These are phyloP conservation scores for Neurospora terricola DNA, from an alignment of 495 filamentous ascomycete genomes.

Conservation along the genomic window DNA sequence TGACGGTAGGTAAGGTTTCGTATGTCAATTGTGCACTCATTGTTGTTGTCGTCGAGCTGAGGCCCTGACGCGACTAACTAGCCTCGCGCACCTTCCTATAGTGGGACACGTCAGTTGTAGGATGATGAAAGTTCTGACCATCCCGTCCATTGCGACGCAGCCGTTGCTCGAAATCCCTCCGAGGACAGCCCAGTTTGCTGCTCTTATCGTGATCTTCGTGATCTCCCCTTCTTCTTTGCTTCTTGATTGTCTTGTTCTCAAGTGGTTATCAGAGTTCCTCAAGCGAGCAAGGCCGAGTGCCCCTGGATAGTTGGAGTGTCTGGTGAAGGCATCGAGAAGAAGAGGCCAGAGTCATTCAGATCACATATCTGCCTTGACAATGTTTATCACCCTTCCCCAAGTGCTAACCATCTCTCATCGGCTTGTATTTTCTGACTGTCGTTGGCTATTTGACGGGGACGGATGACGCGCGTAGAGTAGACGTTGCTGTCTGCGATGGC, in stretches of 20 bases:
- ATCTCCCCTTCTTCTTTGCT: too few relatives aligned
- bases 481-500: background rate
- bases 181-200: background rate
- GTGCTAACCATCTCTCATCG: too few relatives aligned
- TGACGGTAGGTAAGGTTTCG: too few relatives aligned
- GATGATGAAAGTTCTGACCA: background rate
- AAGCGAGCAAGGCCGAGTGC: background rate
- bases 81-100: background rate
- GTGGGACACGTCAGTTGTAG: background rate
- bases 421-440: too few relatives aligned
- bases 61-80: too few relatives aligned
- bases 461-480: too few relatives aligned
- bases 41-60: too few relatives aligned
- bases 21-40: too few relatives aligned
- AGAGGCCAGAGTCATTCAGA: background rate
- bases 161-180: background rate
- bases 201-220: background rate
- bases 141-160: background rate
- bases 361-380: background rate
- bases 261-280: background rate
- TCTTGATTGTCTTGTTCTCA: too few relatives aligned
- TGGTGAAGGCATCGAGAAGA: background rate
- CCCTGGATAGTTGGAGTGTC: background rate
- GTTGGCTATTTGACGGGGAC: too few relatives aligned
- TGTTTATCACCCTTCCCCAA: background rate